Conservation (phyloP, 2,329 filamentous ascomycete species). For the Proliferodiscus dingleyae region DNA sequence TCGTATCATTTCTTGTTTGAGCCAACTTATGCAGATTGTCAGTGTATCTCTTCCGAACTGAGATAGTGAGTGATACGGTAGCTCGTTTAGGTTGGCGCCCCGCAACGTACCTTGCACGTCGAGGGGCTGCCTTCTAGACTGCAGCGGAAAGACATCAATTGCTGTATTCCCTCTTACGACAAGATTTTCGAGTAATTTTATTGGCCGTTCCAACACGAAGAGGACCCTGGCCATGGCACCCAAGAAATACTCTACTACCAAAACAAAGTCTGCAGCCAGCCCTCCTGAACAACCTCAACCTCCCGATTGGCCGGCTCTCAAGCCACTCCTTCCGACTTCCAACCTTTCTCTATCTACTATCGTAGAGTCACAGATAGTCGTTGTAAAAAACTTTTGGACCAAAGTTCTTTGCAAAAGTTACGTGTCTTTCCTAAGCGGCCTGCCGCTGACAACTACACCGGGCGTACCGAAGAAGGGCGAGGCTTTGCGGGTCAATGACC, state of each 20-base stretch:
- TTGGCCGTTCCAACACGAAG: background rate
- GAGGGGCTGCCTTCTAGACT: too few species aligned
- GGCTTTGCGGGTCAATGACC: slow-evolving; percentile 77
- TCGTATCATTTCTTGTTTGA: too few species aligned
- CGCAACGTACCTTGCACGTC: too few species aligned
- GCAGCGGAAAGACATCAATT: too few species aligned
- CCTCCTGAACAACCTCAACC: slow-evolving; percentile 7
- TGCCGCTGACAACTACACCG: slow-evolving; percentile 61
- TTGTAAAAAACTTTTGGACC: slow-evolving; percentile 59
- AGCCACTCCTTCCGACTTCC: slow-evolving; percentile 48
- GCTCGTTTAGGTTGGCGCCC: too few species aligned
- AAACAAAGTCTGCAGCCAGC: slow-evolving; percentile 9
- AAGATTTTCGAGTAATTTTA: too few species aligned
- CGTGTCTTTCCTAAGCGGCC: slow-evolving; percentile 52
- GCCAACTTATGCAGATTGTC: too few species aligned
- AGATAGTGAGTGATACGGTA: too few species aligned
- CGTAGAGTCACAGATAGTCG: slow-evolving; percentile 56
- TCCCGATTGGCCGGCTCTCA: slow-evolving; percentile 57
- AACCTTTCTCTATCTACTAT: slow-evolving; percentile 51
- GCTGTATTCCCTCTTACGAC: too few species aligned
- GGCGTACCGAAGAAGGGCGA: slow-evolving; percentile 62
- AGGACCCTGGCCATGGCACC: slow-evolving; percentile 12
- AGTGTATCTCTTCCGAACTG: too few species aligned
- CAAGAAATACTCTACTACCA: slow-evolving; percentile 19
- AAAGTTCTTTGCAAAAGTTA: slow-evolving; percentile 58